Percentiles rank a stretch among this genome's conserved stretches.
Conservation (phyloP, 768 basidiomycete genomes). For the Kwoniella dendrophila region DNA sequence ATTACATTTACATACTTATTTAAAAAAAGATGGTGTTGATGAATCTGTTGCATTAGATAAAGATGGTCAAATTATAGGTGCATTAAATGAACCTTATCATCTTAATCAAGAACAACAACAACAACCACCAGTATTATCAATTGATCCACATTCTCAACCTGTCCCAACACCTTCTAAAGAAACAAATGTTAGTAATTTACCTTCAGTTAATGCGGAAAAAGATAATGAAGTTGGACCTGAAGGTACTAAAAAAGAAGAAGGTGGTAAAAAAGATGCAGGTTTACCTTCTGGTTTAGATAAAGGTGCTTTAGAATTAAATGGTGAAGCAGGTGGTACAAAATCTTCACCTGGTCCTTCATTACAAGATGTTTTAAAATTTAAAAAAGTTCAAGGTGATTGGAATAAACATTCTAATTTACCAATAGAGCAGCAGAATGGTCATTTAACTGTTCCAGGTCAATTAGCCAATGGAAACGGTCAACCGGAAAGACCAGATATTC, state of each 20-base stretch:
- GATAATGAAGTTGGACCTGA: slow-evolving; percentile 29
- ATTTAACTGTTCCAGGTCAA: slow-evolving; percentile 16
- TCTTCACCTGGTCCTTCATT: slow-evolving; percentile 42
- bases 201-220: slow-evolving; percentile 15
- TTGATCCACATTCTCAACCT: neutral
- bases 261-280: slow-evolving; percentile 45
- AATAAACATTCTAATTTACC: neutral
- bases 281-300: slow-evolving; percentile 41
- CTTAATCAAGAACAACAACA: too few species aligned
- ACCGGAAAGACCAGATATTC: slow-evolving; percentile 18
- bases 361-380: slow-evolving; percentile 32
- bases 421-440: neutral
- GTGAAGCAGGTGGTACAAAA: slow-evolving; percentile 43
- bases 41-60: neutral
- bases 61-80: slow-evolving; percentile 6
- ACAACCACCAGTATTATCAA: too few species aligned
- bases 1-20: slow-evolving; percentile 44
- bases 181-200: slow-evolving; percentile 17
- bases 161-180: neutral
- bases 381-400: slow-evolving; percentile 11
- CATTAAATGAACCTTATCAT: slow-evolving; percentile 17
- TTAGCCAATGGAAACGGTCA: neutral
- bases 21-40: slow-evolving; percentile 18
- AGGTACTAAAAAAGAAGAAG: slow-evolving; percentile 44
- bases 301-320: slow-evolving; percentile 40